Evolutionary conservation across 208 protist genomes (phyloP).

Genomic region (Leishmania guyanensis): DNA sequence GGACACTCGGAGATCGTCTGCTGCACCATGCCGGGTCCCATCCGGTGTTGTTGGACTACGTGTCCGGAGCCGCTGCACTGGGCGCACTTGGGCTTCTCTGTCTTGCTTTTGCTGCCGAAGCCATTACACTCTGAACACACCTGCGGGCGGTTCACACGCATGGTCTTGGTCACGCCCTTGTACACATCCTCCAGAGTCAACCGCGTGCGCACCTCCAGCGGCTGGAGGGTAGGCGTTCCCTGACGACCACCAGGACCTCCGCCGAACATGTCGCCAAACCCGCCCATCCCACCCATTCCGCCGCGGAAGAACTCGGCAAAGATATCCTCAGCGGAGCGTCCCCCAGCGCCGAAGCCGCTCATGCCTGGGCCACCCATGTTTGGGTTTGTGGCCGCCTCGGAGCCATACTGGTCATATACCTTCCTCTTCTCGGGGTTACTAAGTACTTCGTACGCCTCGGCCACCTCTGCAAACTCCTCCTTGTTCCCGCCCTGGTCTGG

Average conservation of each 20-base stretch:
- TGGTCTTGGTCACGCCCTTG: conserved; percentile 74
- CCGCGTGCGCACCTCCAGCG: conserved; percentile 77
- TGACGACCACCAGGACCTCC: conserved; percentile 33
- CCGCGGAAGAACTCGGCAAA: conserved; percentile 92
- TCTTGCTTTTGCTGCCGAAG: conserved; percentile 89
- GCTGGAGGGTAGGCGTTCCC: conserved; percentile 63
- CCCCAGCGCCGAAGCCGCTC: conserved; percentile 52
- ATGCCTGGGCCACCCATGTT: conserved; percentile 49
- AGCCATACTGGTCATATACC: conserved; percentile 97
- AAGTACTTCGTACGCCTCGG: conserved; percentile 98
- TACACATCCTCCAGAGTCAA: conserved; percentile 89
- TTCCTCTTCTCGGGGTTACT: conserved; percentile 94
- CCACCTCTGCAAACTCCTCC: conserved; percentile 91
- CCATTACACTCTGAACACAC: conserved; percentile 88
- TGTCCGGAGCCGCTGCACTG: conserved; percentile 94
- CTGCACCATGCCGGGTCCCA: conserved; percentile 97
- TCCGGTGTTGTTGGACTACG: conserved; percentile 91
- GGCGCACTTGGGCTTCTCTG: conserved; percentile 88
- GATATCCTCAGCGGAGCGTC: conserved; percentile 88
- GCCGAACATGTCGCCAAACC: conserved; percentile 83
- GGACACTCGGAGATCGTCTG: conserved; percentile 93
- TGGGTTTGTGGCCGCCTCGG: conserved; percentile 81
- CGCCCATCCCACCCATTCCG: conserved; percentile 72
- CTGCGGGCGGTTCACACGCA: conserved; percentile 83
- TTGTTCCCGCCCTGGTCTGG: conserved; percentile 93